Evolutionary conservation across 192 early-diverging fungal genomes (phyloP).

Genomic region (Lobulomyces angularis): DNA sequence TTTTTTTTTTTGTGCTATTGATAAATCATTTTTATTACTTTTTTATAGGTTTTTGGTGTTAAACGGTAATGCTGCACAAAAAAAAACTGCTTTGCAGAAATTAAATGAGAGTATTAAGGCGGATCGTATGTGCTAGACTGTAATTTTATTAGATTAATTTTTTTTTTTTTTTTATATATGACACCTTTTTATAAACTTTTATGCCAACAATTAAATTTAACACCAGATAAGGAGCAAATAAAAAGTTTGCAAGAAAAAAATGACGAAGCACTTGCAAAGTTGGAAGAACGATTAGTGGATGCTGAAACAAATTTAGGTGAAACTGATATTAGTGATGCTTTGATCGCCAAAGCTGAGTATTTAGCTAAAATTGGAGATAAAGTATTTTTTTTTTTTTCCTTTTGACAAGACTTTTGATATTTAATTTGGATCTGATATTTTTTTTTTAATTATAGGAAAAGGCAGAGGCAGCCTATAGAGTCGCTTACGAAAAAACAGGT

Average conservation of each 20-base stretch:
- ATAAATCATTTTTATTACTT: too few relatives aligned
- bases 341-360: constrained; percentile 82
- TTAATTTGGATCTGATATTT: background rate
- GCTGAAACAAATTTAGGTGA: constrained; percentile 90
- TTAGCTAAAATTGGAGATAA: constrained; percentile 89
- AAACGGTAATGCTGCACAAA: background rate
- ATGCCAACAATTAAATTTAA: constrained; percentile 46
- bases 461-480: constrained; percentile 68
- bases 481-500: constrained; percentile 74
- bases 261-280: constrained; percentile 56
- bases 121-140: constrained; percentile 2
- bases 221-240: constrained; percentile 40
- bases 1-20: too few relatives aligned
- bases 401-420: background rate
- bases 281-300: constrained; percentile 77
- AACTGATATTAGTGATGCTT: constrained; percentile 70
- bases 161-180: constrained; percentile 53
- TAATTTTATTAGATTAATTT: background rate
- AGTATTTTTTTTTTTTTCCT: constrained; percentile 21
- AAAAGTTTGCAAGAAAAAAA: constrained; percentile 52
- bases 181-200: constrained; percentile 63
- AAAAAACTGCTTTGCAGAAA: background rate
- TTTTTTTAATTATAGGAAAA: constrained; percentile 50
- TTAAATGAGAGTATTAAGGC: constrained; percentile 2
- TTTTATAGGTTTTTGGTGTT: too few relatives aligned